Evolutionary conservation across 164 flowering plant species (phyloP), one percentile per base, ranked within the genome.

Genomic region (Brasenia schreberi): DNA sequence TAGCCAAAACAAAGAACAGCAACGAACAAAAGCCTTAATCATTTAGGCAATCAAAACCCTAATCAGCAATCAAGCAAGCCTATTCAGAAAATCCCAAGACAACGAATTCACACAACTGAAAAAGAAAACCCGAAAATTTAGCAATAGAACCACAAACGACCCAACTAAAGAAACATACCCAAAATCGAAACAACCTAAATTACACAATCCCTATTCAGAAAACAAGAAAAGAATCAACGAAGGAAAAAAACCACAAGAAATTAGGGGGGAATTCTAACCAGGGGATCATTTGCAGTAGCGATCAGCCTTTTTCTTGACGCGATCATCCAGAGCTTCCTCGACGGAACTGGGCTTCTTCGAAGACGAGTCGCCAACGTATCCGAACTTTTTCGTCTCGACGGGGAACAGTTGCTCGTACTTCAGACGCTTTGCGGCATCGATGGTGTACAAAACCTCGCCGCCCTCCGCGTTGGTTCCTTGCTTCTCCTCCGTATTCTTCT

Each of bases 261-360:
- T 45, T 45, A 45, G 6, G 12, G 53, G 1, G 12, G 12, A 5
- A 45, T 7, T 7, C 7, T 1, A 45, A 11, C 53, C 53, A 0
- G 5, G 53, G 6, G 6, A 1, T 77, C 64, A 93, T 84, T 93
- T 93, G 74, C 98, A 90, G 75, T 93, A 93, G 10, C 98, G 92
- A 74, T 90, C 98, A 12, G 98, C 98, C 72, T 90, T 93, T 87
- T 93, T 93, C 88, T 87, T 90, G 12, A 89, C 95, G 11, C 98
- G 88, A 64, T 93, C 96, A 59, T 93, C 94, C 43, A 93, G 88
- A 39, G 96, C 98, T 0, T 84, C 81, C 69, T 90, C 96, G 3
- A 87, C 87, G 53, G 91, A 72, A 63, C 72, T 82, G 39, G 72
- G 39, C n/a, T 71, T 82, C 23, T 79, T 42, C 39, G 39, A 33